Percentiles rank a stretch among this genome's conserved stretches.
These are phyloP conservation scores for Gloeopeniophorella convolvens DNA, from an alignment of 768 basidiomycete species.

Conservation along the genomic window DNA sequence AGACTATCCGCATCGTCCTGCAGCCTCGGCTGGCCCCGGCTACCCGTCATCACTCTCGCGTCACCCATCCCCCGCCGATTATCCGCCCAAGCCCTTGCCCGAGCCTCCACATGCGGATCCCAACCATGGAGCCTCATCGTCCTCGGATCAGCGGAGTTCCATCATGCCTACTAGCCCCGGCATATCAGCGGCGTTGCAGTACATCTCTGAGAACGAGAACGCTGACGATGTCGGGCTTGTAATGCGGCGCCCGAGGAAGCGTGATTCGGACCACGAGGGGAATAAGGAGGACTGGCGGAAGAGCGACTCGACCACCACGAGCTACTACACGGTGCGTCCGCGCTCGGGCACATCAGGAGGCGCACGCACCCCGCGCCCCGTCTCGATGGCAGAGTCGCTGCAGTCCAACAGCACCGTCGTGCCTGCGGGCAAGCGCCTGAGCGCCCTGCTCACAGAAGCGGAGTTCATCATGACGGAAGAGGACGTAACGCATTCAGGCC, in stretches of 20 bases:
- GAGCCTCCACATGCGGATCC: not conserved
- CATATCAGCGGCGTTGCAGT: constrained; percentile 52
- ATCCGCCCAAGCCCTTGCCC: constrained; percentile 4
- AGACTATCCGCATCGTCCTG: constrained; percentile 4
- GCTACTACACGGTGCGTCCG: constrained; percentile 65
- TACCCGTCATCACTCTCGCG: constrained; percentile 3
- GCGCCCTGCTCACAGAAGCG: constrained; percentile 59
- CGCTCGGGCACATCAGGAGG: constrained; percentile 34
- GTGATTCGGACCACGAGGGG: constrained; percentile 25
- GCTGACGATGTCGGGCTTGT: constrained; percentile 16
- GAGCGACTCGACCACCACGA: constrained; percentile 72
- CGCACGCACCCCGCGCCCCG: constrained; percentile 55
- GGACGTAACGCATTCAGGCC: constrained; percentile 30
- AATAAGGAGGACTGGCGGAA: constrained; percentile 71
- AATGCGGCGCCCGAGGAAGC: constrained; percentile 25
- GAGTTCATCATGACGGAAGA: constrained; percentile 62
- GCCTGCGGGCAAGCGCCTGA: constrained; percentile 57
- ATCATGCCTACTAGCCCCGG: constrained; percentile 52
- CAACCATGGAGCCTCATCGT: not conserved
- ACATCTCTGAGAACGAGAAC: constrained; percentile 37
- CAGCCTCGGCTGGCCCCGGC: constrained; percentile 9
- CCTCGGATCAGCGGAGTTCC: constrained; percentile 38
- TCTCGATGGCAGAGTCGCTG: constrained; percentile 72
- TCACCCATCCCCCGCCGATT: not conserved
- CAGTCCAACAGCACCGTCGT: constrained; percentile 70